Percentiles rank a stretch among this genome's conserved stretches.
Conservation (phyloP, 768 basidiomycete species). For the Podaxis sp. region DNA sequence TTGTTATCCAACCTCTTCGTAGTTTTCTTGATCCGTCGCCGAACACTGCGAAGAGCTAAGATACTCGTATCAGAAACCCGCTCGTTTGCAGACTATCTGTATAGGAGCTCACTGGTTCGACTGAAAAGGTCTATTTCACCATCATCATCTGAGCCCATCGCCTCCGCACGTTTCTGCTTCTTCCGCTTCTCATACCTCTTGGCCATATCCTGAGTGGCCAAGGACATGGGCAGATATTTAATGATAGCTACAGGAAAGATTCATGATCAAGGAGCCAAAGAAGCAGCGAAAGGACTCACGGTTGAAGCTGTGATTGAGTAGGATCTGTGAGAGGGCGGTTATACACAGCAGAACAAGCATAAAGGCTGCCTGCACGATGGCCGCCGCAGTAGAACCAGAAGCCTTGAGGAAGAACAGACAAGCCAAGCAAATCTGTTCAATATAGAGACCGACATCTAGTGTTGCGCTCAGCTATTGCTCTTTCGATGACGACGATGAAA, state of each 20-base stretch:
- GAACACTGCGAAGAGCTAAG: constrained; percentile 35
- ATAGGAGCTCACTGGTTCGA: constrained; percentile 27
- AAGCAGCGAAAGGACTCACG: constrained; percentile 30
- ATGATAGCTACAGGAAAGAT: constrained; percentile 40
- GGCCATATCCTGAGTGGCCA: constrained; percentile 58
- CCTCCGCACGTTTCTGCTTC: constrained; percentile 20
- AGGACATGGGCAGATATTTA: constrained; percentile 58
- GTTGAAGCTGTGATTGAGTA: constrained; percentile 37
- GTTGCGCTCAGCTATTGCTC: not conserved
- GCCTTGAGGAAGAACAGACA: constrained; percentile 68
- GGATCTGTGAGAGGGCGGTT: constrained; percentile 45
- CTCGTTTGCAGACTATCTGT: not conserved
- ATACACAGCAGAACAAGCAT: constrained; percentile 61
- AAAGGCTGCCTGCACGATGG: constrained; percentile 44
- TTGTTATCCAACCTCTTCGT: constrained; percentile 30
- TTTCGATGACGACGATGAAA: not conserved
- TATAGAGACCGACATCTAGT: constrained; percentile 67
- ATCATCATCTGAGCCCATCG: constrained; percentile 17
- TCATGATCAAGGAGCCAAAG: not conserved
- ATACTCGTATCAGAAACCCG: not conserved
- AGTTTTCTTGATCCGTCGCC: constrained; percentile 31
- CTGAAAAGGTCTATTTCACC: constrained; percentile 39
- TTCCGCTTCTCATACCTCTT: constrained; percentile 38
- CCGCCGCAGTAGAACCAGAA: constrained; percentile 31
- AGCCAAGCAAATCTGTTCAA: constrained; percentile 64